Conservation (phyloP, 768 basidiomycete species). For the Mycena albidolilacea region DNA sequence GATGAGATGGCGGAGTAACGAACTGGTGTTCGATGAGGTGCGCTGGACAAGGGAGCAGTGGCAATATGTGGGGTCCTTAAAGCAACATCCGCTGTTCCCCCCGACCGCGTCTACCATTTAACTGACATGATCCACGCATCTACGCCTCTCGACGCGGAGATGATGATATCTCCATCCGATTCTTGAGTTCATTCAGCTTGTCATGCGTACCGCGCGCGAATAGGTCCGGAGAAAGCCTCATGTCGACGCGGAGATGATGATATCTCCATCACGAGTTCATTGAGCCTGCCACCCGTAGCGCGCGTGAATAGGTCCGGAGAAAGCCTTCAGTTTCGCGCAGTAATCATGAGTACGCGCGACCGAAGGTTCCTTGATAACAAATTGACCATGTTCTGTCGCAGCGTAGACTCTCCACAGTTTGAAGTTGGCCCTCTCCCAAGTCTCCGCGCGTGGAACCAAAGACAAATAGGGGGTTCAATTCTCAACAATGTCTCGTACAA, state of each 20-base stretch:
- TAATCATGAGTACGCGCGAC: neutral
- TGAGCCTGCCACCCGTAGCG: constrained; percentile 23
- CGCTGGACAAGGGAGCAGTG: constrained; percentile 19
- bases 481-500: constrained; percentile 15
- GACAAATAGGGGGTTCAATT: too few species aligned
- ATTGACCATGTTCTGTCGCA: constrained; percentile 16
- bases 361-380: constrained; percentile 1
- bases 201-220: constrained; percentile 18
- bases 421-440: neutral
- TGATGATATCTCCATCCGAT: constrained; percentile 20
- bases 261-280: constrained; percentile 19
- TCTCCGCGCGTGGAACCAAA: too few species aligned
- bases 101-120: constrained; percentile 12
- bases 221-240: constrained; percentile 22
- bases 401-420: constrained; percentile 16
- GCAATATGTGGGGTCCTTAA: constrained; percentile 22
- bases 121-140: constrained; percentile 28
- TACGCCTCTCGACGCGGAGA: constrained; percentile 21
- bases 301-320: constrained; percentile 22
- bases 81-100: constrained; percentile 13
- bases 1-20: constrained; percentile 16
- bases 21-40: constrained; percentile 24
- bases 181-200: constrained; percentile 19
- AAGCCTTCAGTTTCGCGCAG: constrained; percentile 12
- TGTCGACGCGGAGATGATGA: constrained; percentile 19